These are phyloP conservation scores for Apiospora koreana DNA, from an alignment of 2,329 filamentous ascomycete genomes.

Conservation along the genomic window DNA sequence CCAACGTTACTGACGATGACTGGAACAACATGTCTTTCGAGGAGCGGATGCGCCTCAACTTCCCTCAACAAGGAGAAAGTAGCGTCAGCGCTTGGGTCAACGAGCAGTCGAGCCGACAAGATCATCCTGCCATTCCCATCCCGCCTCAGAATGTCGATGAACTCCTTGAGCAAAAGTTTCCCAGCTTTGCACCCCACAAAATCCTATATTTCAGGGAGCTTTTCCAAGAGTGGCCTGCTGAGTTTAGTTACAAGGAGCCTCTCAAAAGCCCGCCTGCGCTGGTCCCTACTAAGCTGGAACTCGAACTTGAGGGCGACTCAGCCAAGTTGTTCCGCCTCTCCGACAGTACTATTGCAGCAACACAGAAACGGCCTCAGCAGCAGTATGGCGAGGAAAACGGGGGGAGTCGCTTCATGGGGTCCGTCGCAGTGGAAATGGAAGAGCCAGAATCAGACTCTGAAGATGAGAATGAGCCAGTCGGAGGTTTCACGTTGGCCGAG, in stretches of 20 bases:
- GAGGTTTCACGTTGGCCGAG: constrained; percentile 76
- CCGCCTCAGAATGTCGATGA: constrained; percentile 74
- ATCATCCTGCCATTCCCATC: constrained; percentile 61
- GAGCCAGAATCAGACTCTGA: constrained; percentile 44
- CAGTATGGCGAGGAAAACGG: constrained; percentile 50
- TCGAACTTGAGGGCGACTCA: constrained; percentile 85
- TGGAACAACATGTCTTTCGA: constrained; percentile 38
- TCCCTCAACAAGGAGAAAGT: constrained; percentile 42
- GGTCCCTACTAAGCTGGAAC: constrained; percentile 81
- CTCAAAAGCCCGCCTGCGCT: constrained; percentile 66
- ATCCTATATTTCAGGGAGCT: constrained; percentile 80
- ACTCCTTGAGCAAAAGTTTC: constrained; percentile 77
- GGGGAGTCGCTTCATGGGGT: constrained; percentile 47
- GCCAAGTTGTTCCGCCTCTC: constrained; percentile 82
- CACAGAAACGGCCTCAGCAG: constrained; percentile 47
- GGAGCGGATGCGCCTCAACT: constrained; percentile 42
- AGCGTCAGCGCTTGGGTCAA: constrained; percentile 37
- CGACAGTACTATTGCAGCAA: constrained; percentile 53
- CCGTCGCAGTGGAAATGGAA: constrained; percentile 41
- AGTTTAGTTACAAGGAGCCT: constrained; percentile 78
- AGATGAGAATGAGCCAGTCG: constrained; percentile 65
- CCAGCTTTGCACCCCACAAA: constrained; percentile 74
- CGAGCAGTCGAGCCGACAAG: constrained; percentile 49
- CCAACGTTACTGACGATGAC: constrained; percentile 34
- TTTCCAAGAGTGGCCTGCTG: constrained; percentile 77